A percentile compares a stretch with the other conserved stretches of the same genome.
Conservation (phyloP, 305 asterid species). For the Solanum hybrid region DNA sequence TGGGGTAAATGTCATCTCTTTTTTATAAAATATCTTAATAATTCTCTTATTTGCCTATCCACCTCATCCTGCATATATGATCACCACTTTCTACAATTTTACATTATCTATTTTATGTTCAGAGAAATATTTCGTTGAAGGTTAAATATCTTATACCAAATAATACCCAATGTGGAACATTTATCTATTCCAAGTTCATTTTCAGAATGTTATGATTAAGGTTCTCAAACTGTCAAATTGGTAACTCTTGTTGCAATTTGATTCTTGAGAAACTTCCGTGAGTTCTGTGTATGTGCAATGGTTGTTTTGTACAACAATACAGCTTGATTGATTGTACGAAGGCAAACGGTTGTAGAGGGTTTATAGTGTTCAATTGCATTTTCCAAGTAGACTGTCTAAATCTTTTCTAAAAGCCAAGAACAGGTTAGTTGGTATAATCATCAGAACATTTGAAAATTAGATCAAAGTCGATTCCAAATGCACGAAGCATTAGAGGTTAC, state of each 20-base stretch:
- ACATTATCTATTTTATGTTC: not conserved
- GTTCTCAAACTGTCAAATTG: not conserved
- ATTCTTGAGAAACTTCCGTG: not conserved
- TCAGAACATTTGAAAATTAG: not conserved
- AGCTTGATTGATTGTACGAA: not conserved
- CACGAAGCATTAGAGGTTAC: not conserved
- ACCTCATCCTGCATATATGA: not conserved
- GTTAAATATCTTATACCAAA: not conserved
- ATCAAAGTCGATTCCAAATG: not conserved
- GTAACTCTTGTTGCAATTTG: rapidly evolving
- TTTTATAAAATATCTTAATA: not conserved
- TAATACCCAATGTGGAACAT: not conserved
- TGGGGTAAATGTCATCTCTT: not conserved
- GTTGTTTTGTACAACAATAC: not conserved
- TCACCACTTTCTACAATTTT: not conserved
- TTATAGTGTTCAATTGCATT: not conserved
- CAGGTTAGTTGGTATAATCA: not conserved
- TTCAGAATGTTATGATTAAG: not conserved
- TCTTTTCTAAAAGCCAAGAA: not conserved
- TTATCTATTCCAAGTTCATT: not conserved
- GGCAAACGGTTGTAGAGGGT: not conserved
- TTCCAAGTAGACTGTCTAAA: not conserved
- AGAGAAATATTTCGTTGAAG: not conserved
- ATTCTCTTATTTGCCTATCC: not conserved
- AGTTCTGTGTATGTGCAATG: not conserved